A percentile compares a stretch with the other conserved stretches of the same genome.
phyloP scores from a whole-genome alignment of 2,329 filamentous ascomycete species.

The Stagonosporopsis vannaccii region DNA sequence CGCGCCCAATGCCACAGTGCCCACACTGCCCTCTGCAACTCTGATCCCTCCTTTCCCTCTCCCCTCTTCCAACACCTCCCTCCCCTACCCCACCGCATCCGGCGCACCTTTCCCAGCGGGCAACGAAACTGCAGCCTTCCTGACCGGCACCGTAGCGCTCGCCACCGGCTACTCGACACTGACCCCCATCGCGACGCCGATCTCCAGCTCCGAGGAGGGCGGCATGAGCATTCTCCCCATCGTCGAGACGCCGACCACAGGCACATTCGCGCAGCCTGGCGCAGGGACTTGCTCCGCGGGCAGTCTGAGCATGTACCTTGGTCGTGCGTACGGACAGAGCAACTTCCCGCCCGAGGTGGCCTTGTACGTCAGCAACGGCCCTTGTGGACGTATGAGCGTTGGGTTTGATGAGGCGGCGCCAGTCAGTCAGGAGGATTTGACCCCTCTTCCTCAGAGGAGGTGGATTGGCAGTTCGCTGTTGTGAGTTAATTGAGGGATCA shows the following conservation, averaged over 20 bases:
- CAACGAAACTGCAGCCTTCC: slow-evolving; percentile 9
- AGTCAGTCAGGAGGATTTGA: neutral
- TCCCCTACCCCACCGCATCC: slow-evolving; percentile 6
- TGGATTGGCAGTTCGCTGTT: slow-evolving; percentile 1
- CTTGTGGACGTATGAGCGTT: slow-evolving; percentile 30
- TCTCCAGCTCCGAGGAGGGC: slow-evolving; percentile 1
- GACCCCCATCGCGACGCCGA: slow-evolving; percentile 11
- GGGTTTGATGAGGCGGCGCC: slow-evolving; percentile 4
- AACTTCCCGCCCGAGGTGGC: slow-evolving; percentile 26
- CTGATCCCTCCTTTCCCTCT: slow-evolving; percentile 14
- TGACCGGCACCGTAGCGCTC: slow-evolving; percentile 6
- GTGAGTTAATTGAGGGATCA: neutral
- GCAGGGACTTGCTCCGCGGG: slow-evolving; percentile 14
- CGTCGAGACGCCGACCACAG: slow-evolving; percentile 3
- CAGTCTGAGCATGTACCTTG: slow-evolving; percentile 27
- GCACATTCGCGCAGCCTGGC: neutral
- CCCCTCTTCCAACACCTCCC: slow-evolving; percentile 6
- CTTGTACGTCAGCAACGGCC: slow-evolving; percentile 31
- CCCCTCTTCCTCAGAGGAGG: neutral
- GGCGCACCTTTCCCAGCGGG: slow-evolving; percentile 7
- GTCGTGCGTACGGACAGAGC: slow-evolving; percentile 26
- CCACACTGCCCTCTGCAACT: slow-evolving; percentile 4
- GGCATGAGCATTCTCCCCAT: slow-evolving; percentile 11
- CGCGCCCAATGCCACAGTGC: slow-evolving; percentile 14
- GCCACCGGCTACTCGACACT: neutral